phyloP scores from a whole-genome alignment of 2,329 filamentous ascomycete species.

The Passalora sequoiae region DNA sequence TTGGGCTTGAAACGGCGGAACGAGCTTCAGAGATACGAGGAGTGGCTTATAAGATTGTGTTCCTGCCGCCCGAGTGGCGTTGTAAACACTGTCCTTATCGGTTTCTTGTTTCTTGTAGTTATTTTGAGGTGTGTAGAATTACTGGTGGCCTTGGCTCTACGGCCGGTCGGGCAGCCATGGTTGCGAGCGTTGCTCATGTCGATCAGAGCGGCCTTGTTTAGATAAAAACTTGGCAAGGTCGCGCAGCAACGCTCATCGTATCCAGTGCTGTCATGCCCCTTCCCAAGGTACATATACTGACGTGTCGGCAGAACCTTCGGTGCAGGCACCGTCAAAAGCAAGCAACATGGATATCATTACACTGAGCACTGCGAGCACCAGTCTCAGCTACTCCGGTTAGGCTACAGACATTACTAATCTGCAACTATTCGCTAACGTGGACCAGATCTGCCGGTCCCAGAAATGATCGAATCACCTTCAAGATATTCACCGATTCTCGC shows the following conservation, averaged over 20 bases:
- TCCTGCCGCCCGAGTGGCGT: background rate
- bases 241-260: background rate
- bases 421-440: background rate
- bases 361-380: background rate
- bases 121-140: slow-evolving; percentile 1
- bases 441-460: slow-evolving; percentile 15
- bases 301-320: background rate
- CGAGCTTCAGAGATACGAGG: slow-evolving; percentile 2
- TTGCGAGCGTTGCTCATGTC: background rate
- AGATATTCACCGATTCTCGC: slow-evolving; percentile 1
- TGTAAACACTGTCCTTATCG: background rate
- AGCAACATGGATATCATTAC: slow-evolving; percentile 4
- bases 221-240: background rate
- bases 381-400: slow-evolving; percentile 5
- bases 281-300: background rate
- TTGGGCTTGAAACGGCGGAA: slow-evolving; percentile 2
- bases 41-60: background rate
- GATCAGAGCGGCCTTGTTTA: background rate
- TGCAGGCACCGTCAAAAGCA: slow-evolving; percentile 2
- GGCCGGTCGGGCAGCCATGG: slow-evolving; percentile 1
- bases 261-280: background rate
- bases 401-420: background rate
- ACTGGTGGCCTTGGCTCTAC: background rate
- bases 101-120: slow-evolving; percentile 3
- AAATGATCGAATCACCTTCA: slow-evolving; percentile 12